Conservation (phyloP, 352 stramenopile genomes). For the Pythium biforme region DNA sequence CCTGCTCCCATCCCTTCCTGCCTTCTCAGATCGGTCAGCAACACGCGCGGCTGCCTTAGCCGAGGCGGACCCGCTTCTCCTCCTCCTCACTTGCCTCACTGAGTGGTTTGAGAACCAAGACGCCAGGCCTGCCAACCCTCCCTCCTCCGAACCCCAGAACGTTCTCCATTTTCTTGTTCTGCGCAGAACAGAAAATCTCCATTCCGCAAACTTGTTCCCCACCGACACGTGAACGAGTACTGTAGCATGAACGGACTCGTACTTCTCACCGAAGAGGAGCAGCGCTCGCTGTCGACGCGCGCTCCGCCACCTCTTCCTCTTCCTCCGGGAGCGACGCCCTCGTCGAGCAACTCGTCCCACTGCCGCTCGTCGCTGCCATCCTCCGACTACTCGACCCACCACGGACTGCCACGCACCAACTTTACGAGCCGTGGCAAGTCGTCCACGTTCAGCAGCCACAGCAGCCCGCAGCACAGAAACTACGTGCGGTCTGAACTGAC, state of each 20-base stretch:
- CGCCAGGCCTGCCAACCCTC: not conserved
- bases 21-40: not conserved
- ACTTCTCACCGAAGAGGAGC: constrained; percentile 50
- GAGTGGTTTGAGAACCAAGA: not conserved
- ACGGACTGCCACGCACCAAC: constrained; percentile 19
- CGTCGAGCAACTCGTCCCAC: not conserved
- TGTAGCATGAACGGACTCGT: constrained; percentile 34
- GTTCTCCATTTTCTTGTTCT: not conserved
- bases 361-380: constrained; percentile 9
- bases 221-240: too few species aligned
- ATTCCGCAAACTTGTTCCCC: not conserved
- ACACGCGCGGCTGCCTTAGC: not conserved
- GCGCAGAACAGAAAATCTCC: not conserved
- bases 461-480: constrained; percentile 38
- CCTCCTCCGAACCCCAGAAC: too few species aligned
- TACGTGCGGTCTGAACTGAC: constrained; percentile 32
- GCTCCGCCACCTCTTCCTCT: not conserved
- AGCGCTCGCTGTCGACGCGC: constrained; percentile 35
- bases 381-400: constrained; percentile 2
- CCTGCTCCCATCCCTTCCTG: too few species aligned
- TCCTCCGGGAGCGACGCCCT: not conserved
- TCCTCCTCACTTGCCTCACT: not conserved
- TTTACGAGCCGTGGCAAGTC: constrained; percentile 1
- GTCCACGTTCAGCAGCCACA: constrained; percentile 20
- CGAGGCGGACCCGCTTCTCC: not conserved